Conservation (phyloP, 2,329 filamentous ascomycete genomes). For the Pestalotiopsis sp. region DNA sequence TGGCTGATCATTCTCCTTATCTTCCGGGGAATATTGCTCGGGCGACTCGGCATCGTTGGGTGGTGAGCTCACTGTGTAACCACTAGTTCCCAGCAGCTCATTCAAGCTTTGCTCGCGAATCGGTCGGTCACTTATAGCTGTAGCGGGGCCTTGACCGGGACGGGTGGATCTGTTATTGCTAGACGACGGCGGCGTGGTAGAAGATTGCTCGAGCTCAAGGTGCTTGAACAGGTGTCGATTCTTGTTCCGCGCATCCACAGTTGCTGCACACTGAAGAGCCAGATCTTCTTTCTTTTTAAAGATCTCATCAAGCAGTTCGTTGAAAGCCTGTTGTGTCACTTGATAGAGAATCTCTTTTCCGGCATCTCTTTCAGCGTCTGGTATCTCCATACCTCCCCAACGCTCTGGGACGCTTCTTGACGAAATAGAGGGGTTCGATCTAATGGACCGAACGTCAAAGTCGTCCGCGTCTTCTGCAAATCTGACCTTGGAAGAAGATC, state of each 20-base stretch:
- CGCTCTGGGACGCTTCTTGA: conserved; percentile 73
- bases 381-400: conserved; percentile 79
- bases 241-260: conserved; percentile 62
- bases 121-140: conserved; percentile 18
- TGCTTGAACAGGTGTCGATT: conserved; percentile 53
- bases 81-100: conserved; percentile 46
- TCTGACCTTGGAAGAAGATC: conserved; percentile 78
- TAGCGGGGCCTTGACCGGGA: conserved; percentile 25
- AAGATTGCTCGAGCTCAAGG: conserved; percentile 36
- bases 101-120: conserved; percentile 35
- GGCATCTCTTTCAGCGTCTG: conserved; percentile 78
- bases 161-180: conserved; percentile 29
- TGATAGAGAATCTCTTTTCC: conserved; percentile 90
- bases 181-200: conserved; percentile 18
- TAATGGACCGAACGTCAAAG: conserved; percentile 54
- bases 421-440: conserved; percentile 74
- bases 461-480: conserved; percentile 75
- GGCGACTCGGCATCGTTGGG: conserved; percentile 19
- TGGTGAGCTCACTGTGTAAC: conserved; percentile 43
- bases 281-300: conserved; percentile 83
- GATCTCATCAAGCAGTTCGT: conserved; percentile 84
- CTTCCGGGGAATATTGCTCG: conserved; percentile 13
- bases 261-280: conserved; percentile 68
- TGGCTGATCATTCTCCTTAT: conserved; percentile 13
- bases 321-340: conserved; percentile 88